Conservation (phyloP, 305 asterid species). For the Andrographis paniculata region DNA sequence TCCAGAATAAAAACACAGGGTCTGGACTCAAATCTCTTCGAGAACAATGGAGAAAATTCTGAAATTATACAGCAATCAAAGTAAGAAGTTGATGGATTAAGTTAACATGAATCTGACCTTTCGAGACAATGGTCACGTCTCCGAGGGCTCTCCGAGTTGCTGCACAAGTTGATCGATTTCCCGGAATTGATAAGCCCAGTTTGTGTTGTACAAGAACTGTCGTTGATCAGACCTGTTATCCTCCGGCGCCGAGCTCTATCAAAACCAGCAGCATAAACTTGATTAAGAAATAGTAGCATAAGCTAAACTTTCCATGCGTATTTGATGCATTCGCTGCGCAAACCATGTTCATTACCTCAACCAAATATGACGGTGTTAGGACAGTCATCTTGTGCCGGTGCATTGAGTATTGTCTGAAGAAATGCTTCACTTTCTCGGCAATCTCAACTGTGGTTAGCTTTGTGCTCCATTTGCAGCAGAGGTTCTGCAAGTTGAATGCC, state of each 20-base stretch:
- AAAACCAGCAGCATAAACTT: not conserved
- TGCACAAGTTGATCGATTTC: constrained; percentile 55
- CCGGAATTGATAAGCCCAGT: constrained; percentile 65
- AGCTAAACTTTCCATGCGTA: not conserved
- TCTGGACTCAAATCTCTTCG: too few species aligned
- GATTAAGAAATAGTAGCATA: not conserved
- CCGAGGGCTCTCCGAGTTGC: constrained; percentile 29
- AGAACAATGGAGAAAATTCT: too few species aligned
- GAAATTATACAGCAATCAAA: too few species aligned
- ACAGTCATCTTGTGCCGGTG: constrained; percentile 96
- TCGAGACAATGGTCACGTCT: not conserved
- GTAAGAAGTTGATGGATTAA: too few species aligned
- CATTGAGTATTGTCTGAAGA: constrained; percentile 89
- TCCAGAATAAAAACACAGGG: too few species aligned
- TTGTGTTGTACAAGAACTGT: constrained; percentile 49
- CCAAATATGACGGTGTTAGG: constrained; percentile 87
- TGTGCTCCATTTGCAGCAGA: constrained; percentile 88
- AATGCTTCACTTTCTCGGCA: constrained; percentile 80
- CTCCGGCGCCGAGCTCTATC: constrained; percentile 50
- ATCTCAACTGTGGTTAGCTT: constrained; percentile 67
- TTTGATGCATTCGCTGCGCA: too few species aligned
- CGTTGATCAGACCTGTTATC: constrained; percentile 66
- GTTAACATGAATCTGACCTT: too few species aligned
- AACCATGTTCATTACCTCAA: constrained; percentile 58
- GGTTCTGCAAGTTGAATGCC: constrained; percentile 39